Base-by-base conservation (phyloP, 305 asterid species). In the Andrographis paniculata region DNA sequence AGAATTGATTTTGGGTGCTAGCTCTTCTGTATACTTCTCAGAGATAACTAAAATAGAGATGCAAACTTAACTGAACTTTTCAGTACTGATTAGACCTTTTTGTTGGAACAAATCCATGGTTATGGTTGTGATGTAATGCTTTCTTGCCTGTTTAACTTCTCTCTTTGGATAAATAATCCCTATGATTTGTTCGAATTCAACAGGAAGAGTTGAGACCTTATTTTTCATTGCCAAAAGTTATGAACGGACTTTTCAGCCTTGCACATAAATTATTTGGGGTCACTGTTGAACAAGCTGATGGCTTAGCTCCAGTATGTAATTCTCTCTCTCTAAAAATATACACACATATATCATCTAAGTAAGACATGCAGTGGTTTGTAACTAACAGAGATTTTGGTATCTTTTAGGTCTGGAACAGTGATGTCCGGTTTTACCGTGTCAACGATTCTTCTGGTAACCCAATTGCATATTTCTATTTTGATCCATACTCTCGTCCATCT, bases 131-230 rank as follows among this genome's bases (percentile, higher is more conserved):
- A 10, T 27, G 6, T 10, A 27, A 27, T 27, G n/a, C n/a, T n/a
- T n/a, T n/a, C n/a, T n/a, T n/a, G n/a, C n/a, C n/a, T n/a, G n/a
- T n/a, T n/a, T n/a, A n/a, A n/a, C n/a, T n/a, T n/a, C n/a, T n/a
- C n/a, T n/a, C n/a, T n/a, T n/a, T n/a, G n/a, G n/a, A n/a, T 27
- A 27, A 27, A 27, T 27, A 27, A 27, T n/a, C n/a, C n/a, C n/a
- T n/a, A n/a, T n/a, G n/a, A 10, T 52, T 57, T 58, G 55, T 43
- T 19, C 57, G 13, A 33, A 27, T 50, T 59, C 40, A 58, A 58
- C 94, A 92, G 99, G 99, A 92, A 78, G 99, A 80, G 45, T 65
- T 92, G 63, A 87, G 99, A 18, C 99, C 99, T 39, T 92, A 80
- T 79, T 92, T 92, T 64, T 82, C 99, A 44, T 69, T 92, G 69